These are phyloP conservation scores for Lecanicillium sp. DNA, from an alignment of 2,329 filamentous ascomycete species.

Conservation along the genomic window DNA sequence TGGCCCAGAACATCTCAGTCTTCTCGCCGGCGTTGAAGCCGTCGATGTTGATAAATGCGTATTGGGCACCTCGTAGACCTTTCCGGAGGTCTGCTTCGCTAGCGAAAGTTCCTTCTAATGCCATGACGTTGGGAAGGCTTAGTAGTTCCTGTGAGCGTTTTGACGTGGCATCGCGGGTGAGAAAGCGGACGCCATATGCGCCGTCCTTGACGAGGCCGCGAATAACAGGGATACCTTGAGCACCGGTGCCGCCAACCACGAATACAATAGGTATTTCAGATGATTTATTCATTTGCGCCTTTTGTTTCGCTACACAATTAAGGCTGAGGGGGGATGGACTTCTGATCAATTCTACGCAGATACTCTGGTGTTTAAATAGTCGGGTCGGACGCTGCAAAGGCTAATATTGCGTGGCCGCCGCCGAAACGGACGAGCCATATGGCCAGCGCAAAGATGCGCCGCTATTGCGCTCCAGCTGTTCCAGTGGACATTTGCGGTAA, in stretches of 20 bases:
- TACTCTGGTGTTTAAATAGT: too few species aligned
- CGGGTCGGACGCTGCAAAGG: too few species aligned
- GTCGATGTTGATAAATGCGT: conserved; percentile 50
- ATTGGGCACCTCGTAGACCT: conserved; percentile 38
- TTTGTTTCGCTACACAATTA: too few species aligned
- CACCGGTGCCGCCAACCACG: conserved; percentile 45
- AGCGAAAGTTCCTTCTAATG: conserved; percentile 42
- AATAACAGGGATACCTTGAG: conserved; percentile 44
- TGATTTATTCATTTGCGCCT: background rate
- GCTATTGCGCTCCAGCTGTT: too few species aligned
- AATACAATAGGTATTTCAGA: conserved; percentile 21
- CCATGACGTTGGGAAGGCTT: conserved; percentile 38
- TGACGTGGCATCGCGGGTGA: conserved; percentile 41
- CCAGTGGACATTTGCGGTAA: too few species aligned
- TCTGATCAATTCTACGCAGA: too few species aligned
- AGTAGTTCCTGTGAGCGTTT: conserved; percentile 36
- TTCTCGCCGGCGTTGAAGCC: conserved; percentile 49
- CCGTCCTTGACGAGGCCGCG: conserved; percentile 34
- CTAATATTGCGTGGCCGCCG: too few species aligned
- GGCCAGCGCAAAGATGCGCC: too few species aligned
- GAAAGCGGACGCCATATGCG: conserved; percentile 38
- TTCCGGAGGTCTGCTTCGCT: conserved; percentile 37
- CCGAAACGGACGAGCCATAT: too few species aligned
- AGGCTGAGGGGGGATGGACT: too few species aligned
- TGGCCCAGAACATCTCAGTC: conserved; percentile 42